These are phyloP conservation scores for Dryas drummondii DNA, from an alignment of 306 rosid species.

Conservation along the genomic window DNA sequence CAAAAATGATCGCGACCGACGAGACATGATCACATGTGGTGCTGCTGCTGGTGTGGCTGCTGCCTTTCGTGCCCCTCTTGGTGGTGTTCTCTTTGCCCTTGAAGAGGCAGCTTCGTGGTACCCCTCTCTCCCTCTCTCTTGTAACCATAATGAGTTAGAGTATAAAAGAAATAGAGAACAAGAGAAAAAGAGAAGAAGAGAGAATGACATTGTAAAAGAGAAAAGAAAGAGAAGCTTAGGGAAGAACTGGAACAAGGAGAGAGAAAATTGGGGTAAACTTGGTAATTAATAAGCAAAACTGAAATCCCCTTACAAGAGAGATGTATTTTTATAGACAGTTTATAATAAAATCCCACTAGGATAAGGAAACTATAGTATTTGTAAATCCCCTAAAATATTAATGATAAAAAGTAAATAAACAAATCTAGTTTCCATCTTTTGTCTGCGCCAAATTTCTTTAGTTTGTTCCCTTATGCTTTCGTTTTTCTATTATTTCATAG, in stretches of 20 bases:
- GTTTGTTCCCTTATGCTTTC: background rate
- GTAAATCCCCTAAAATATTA: too few species aligned
- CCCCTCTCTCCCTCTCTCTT: constrained; percentile 16
- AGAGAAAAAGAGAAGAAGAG: background rate
- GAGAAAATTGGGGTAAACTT: background rate
- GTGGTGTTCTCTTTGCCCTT: constrained; percentile 92
- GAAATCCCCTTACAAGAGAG: too few species aligned
- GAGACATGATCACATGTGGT: constrained; percentile 91
- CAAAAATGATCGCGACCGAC: constrained; percentile 77
- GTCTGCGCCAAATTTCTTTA: background rate
- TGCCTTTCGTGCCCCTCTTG: constrained; percentile 91
- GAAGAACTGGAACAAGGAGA: background rate
- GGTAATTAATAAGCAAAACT: background rate
- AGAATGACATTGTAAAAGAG: too few species aligned
- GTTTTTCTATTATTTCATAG: background rate
- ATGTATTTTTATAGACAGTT: too few species aligned
- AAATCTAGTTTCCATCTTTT: background rate
- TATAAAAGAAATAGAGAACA: background rate
- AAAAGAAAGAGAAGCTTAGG: background rate
- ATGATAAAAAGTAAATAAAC: background rate
- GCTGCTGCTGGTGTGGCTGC: constrained; percentile 97
- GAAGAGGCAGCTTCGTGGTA: constrained; percentile 96
- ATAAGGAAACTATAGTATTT: too few species aligned
- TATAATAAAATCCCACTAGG: too few species aligned
- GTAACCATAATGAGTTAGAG: background rate